Percentiles rank a stretch among this genome's conserved stretches.
Evolutionary conservation across 1,284 basidiomycete genomes (phyloP).

Genomic region (Stygiomarasmius scandens): DNA sequence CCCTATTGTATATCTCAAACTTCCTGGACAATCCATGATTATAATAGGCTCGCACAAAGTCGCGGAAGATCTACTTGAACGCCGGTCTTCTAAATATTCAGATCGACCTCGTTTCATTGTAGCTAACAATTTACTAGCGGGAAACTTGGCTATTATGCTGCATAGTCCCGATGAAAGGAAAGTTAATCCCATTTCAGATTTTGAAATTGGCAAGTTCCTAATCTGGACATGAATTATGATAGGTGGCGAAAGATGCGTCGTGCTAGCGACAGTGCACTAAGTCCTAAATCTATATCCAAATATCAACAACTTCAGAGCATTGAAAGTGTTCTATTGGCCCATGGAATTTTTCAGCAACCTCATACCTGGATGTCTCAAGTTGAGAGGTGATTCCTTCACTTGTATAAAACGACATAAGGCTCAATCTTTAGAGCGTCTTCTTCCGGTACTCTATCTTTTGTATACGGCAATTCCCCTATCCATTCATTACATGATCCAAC

Average conservation of each 20-base stretch:
- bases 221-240: background rate
- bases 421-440: background rate
- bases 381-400: background rate
- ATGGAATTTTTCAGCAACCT: background rate
- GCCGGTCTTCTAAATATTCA: constrained; percentile 15
- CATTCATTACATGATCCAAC: background rate
- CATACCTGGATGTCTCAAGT: background rate
- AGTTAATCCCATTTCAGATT: no score
- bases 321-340: constrained; percentile 2
- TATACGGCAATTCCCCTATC: background rate
- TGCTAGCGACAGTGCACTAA: constrained; percentile 10
- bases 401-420: no score
- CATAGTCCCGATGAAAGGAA: no score
- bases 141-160: no score
- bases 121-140: no score
- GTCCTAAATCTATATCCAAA: background rate
- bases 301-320: constrained; percentile 7
- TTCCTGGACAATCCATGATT: constrained; percentile 9
- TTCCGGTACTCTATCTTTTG: background rate
- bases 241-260: constrained; percentile 14
- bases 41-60: constrained; percentile 13
- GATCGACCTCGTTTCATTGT: constrained; percentile 15
- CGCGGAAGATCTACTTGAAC: constrained; percentile 16
- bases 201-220: no score
- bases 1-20: constrained; percentile 11